Evolutionary conservation across 257 asterid species (phyloP).

Genomic region (Salvia hispanica): DNA sequence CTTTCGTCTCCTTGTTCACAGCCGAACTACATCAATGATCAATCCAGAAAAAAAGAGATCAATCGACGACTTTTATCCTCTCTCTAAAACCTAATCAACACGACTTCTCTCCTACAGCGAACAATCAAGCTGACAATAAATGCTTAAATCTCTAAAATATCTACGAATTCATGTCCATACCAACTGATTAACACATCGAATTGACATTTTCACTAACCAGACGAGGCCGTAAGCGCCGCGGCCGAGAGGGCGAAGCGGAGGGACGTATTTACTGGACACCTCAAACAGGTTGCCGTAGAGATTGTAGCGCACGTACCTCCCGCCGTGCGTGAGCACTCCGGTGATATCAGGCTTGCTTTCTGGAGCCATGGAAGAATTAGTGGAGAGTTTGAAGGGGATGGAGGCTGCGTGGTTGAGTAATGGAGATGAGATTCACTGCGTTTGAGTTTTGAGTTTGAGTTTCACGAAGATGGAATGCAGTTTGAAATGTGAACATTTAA

Average conservation of each 20-base stretch:
- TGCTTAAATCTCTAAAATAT: neutral
- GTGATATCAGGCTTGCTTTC: slow-evolving; percentile 38
- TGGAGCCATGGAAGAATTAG: slow-evolving; percentile 40
- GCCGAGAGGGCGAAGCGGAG: slow-evolving; percentile 87
- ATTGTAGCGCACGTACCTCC: slow-evolving; percentile 71
- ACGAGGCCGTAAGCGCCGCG: slow-evolving; percentile 95
- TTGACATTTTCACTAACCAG: slow-evolving; percentile 45
- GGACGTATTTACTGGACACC: slow-evolving; percentile 66
- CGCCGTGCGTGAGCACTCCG: slow-evolving; percentile 66
- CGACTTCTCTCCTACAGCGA: neutral
- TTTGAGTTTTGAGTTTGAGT: neutral
- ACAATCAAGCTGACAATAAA: neutral
- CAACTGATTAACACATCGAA: neutral
- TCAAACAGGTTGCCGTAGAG: slow-evolving; percentile 75
- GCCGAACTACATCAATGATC: slow-evolving; percentile 59
- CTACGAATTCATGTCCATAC: neutral
- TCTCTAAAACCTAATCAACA: neutral
- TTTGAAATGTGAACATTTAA: too few species aligned
- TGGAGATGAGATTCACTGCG: neutral
- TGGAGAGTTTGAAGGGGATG: slow-evolving; percentile 18
- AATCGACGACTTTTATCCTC: neutral
- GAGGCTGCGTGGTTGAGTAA: slow-evolving; percentile 13
- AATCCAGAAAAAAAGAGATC: neutral
- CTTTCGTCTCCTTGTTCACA: slow-evolving; percentile 63
- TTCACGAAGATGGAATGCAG: neutral